Percentiles rank a stretch among this genome's conserved stretches.
Evolutionary conservation across 129 eudicot genomes (phyloP).

Genomic region (Pseudognaphalium luteoalbum): DNA sequence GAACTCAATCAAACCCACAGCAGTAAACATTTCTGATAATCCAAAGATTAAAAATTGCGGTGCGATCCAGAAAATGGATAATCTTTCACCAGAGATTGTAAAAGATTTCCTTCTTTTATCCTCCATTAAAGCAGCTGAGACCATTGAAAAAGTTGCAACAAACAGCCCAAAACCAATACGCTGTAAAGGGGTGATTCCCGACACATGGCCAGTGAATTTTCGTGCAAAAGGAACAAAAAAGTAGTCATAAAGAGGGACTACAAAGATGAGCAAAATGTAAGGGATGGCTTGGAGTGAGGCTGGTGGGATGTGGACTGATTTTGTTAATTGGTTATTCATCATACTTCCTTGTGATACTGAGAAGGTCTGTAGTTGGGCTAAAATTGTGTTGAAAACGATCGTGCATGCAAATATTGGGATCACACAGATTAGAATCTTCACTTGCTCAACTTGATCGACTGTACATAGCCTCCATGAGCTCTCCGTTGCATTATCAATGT

Average conservation of each 20-base stretch:
- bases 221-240: slow-evolving; percentile 75
- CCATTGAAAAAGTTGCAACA: slow-evolving; percentile 79
- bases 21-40: slow-evolving; percentile 91
- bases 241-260: slow-evolving; percentile 82
- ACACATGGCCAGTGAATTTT: slow-evolving; percentile 56
- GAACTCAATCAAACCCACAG: slow-evolving; percentile 92
- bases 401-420: slow-evolving; percentile 89
- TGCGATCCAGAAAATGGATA: slow-evolving; percentile 79
- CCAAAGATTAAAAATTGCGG: slow-evolving; percentile 95
- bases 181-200: slow-evolving; percentile 79
- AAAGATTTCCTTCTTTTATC: slow-evolving; percentile 53
- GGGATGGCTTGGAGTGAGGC: slow-evolving; percentile 98
- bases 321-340: slow-evolving; percentile 69
- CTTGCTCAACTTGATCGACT: slow-evolving; percentile 77
- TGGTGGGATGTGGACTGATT: slow-evolving; percentile 74
- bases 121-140: slow-evolving; percentile 79
- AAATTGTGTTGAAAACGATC: slow-evolving; percentile 77
- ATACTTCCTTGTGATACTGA: slow-evolving; percentile 91
- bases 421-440: slow-evolving; percentile 65
- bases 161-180: slow-evolving; percentile 82
- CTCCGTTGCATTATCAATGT: slow-evolving; percentile 34
- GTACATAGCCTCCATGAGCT: slow-evolving; percentile 79
- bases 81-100: slow-evolving; percentile 22
- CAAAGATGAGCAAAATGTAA: slow-evolving; percentile 65
- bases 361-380: slow-evolving; percentile 96